A percentile compares a stretch with the other conserved stretches of the same genome.
These are phyloP conservation scores for Umbilicaria muhlenbergii DNA, from an alignment of 495 filamentous ascomycete genomes.

Conservation along the genomic window DNA sequence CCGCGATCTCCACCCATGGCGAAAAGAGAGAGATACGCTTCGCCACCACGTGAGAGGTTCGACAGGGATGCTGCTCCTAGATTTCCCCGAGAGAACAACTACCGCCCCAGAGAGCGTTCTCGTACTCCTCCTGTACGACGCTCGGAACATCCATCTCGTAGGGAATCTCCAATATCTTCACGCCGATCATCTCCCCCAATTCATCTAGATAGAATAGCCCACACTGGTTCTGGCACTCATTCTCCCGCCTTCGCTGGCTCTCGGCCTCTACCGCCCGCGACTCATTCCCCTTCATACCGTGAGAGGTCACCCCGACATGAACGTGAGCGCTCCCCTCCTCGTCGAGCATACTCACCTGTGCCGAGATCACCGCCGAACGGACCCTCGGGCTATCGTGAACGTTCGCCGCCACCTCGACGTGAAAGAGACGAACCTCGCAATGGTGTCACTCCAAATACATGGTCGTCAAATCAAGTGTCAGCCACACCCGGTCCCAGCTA, in stretches of 20 bases:
- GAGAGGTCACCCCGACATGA: conserved; percentile 6
- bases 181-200: conserved; percentile 23
- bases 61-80: conserved; percentile 9
- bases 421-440: conserved; percentile 7
- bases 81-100: conserved; percentile 8
- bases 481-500: conserved; percentile 10
- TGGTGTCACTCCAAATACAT: conserved; percentile 1
- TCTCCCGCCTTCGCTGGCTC: conserved; percentile 14
- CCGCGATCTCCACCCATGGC: conserved; percentile 17
- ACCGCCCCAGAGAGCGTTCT: conserved; percentile 10
- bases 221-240: conserved; percentile 12
- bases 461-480: conserved; percentile 1
- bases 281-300: conserved; percentile 6
- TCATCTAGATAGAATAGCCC: conserved; percentile 15
- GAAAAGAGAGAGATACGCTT: conserved; percentile 9
- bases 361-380: conserved; percentile 7
- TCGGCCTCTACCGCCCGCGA: conserved; percentile 1
- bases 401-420: conserved; percentile 3
- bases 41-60: conserved; percentile 8
- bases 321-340: conserved; percentile 11
- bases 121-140: conserved; percentile 13
- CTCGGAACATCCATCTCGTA: conserved; percentile 18
- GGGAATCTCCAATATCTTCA: conserved; percentile 24
- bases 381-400: conserved; percentile 1
- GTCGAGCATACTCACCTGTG: conserved; percentile 9